Evolutionary conservation across 1,284 basidiomycete species (phyloP).

Genomic region (Baeospora myosura): DNA sequence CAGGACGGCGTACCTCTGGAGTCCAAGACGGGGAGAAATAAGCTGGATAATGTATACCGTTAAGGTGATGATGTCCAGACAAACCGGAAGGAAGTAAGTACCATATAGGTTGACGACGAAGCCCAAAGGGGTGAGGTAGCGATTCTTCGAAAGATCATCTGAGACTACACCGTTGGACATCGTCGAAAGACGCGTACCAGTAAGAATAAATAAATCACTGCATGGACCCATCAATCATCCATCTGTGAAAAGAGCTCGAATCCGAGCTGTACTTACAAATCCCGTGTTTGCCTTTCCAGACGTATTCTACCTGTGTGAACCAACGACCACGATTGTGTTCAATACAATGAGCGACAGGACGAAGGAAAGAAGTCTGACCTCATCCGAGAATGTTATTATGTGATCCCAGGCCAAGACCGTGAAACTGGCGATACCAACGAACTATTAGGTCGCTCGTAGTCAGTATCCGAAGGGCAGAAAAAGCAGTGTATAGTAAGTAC

Average conservation of each 20-base stretch:
- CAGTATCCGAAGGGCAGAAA: no score
- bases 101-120: constrained; percentile 44
- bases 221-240: constrained; percentile 21
- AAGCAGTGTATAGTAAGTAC: no score
- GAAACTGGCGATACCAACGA: constrained; percentile 41
- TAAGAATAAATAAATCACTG: constrained; percentile 40
- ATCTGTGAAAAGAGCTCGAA: background rate
- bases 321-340: background rate
- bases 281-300: constrained; percentile 44
- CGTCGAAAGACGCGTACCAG: constrained; percentile 12
- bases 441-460: no score
- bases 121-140: constrained; percentile 43
- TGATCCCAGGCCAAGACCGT: constrained; percentile 43
- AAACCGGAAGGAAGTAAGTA: constrained; percentile 15
- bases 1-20: constrained; percentile 25
- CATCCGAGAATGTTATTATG: constrained; percentile 39
- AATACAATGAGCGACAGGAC: no score
- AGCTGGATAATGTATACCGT: constrained; percentile 26
- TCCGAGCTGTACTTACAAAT: constrained; percentile 12
- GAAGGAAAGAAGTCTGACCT: constrained; percentile 23
- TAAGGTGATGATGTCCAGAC: background rate
- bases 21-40: constrained; percentile 38
- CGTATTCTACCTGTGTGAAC: constrained; percentile 33
- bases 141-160: constrained; percentile 25
- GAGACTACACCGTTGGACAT: background rate